Percentiles rank a stretch among this genome's conserved stretches.
Evolutionary conservation across 257 asterid genomes (phyloP).

Genomic region (Nicotiana undulata): DNA sequence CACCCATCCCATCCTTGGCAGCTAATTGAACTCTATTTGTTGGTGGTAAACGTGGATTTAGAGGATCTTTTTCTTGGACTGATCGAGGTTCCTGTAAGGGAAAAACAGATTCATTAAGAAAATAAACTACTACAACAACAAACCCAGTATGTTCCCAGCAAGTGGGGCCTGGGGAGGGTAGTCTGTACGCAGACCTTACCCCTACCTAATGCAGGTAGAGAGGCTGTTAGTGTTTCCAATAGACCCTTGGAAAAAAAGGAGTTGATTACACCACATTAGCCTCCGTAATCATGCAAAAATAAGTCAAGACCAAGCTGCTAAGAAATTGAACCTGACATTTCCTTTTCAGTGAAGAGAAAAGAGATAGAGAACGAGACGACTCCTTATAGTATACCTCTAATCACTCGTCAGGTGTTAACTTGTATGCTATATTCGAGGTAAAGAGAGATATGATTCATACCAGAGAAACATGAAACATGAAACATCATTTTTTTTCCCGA

Average conservation of each 20-base stretch:
- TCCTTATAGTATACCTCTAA: neutral
- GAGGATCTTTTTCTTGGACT: conserved; percentile 40
- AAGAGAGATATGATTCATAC: neutral
- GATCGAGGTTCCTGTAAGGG: conserved; percentile 62
- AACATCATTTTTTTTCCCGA: no score
- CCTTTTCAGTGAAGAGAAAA: neutral
- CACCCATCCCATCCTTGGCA: conserved; percentile 29
- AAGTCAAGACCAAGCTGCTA: neutral
- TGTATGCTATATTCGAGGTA: neutral
- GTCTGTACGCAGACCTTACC: no score
- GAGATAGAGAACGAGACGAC: neutral
- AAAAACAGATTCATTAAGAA: neutral
- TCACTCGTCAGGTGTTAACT: neutral
- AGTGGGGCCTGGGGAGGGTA: no score
- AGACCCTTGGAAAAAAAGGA: neutral
- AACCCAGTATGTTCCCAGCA: no score
- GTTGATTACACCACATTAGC: neutral
- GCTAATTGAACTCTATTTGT: conserved; percentile 20
- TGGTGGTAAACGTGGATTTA: conserved; percentile 26
- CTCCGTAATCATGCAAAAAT: neutral
- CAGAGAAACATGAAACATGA: neutral
- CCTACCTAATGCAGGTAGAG: no score
- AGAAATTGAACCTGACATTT: neutral
- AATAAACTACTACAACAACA: no score
- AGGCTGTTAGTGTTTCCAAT: no score